Evolutionary conservation across 225 moss, liverwort and hornwort genomes (phyloP), one percentile per base, ranked within the genome.

Genomic region (Pleurozium schreberi): DNA sequence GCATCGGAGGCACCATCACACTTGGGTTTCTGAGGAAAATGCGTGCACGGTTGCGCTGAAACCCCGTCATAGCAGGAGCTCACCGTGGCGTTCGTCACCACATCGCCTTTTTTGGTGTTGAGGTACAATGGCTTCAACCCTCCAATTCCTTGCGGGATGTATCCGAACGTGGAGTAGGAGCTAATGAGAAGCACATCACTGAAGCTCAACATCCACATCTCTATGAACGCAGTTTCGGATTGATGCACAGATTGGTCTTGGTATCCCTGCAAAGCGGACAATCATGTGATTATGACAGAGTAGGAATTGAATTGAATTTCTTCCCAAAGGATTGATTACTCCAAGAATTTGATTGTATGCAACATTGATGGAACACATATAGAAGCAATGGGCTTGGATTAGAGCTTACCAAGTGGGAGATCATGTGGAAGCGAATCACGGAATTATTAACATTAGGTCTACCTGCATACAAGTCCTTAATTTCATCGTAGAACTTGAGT

Each of bases 151-250:
- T 95, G 95, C 42, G 96, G 87, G 10, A 96, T 66, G 80, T 96
- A 96, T 20, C 95, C 96, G 82, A 96, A 96, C 9, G 96, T 96
- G 40, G 96, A 96, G 45, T 91, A 95, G 20, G 93, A 77, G 62
- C 95, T 95, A 69, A 91, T 92, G 55, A 86, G 92, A 42, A 96
- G 89, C 75, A 86, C 91, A 63, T 96, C 95, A 55, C 92, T 94
- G 81, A 93, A 95, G 83, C 96, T 96, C 63, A 96, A 68, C 89
- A 96, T 86, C 96, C 96, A 96, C 95, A 96, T 95, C 84, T 96
- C 96, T 26, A 94, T 90, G 65, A 96, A 91, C 36, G 96, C 96
- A 73, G 78, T 74, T 65, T 92, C 76, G 12, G 88, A 58, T 69
- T 96, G 96, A 28, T 88, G 90, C 16, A n/a, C 28, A 7, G 95